These are phyloP conservation scores for Daedaleopsis nitida DNA, from an alignment of 768 basidiomycete genomes.

Conservation along the genomic window DNA sequence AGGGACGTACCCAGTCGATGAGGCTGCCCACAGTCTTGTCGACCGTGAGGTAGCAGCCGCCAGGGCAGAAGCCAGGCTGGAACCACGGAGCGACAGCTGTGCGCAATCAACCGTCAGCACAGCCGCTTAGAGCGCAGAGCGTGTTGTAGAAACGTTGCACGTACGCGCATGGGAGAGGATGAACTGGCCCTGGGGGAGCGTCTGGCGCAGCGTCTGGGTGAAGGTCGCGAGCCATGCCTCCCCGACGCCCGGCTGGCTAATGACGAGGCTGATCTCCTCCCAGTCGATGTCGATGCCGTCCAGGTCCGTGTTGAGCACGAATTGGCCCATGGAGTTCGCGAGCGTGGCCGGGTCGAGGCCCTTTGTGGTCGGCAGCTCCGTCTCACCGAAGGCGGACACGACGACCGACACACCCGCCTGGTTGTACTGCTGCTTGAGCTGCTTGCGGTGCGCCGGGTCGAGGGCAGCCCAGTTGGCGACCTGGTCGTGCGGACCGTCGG, in stretches of 20 bases:
- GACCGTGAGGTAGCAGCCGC: slow-evolving; percentile 43
- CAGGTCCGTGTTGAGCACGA: slow-evolving; percentile 46
- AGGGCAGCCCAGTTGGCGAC: slow-evolving; percentile 46
- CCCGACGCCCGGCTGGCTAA: neutral
- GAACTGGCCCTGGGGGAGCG: slow-evolving; percentile 34
- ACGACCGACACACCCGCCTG: slow-evolving; percentile 59
- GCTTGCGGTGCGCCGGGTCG: slow-evolving; percentile 37
- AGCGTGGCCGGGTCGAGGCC: slow-evolving; percentile 40
- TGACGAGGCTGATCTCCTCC: slow-evolving; percentile 41
- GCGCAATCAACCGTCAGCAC: slow-evolving; percentile 41
- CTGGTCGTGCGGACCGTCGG: slow-evolving; percentile 44
- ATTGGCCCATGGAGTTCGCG: slow-evolving; percentile 48
- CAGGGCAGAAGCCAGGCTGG: slow-evolving; percentile 33
- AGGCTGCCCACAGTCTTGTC: slow-evolving; percentile 41
- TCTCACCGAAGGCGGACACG: slow-evolving; percentile 55
- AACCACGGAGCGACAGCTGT: slow-evolving; percentile 49
- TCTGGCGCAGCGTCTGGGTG: slow-evolving; percentile 37
- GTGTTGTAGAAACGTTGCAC: too few species aligned
- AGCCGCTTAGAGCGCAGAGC: too few species aligned
- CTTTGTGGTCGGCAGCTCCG: slow-evolving; percentile 44
- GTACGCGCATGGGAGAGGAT: slow-evolving; percentile 36
- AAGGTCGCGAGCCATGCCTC: slow-evolving; percentile 23
- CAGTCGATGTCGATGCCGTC: slow-evolving; percentile 62
- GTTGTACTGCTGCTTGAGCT: slow-evolving; percentile 49
- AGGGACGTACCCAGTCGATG: slow-evolving; percentile 47